Evolutionary conservation across 345 rosid species (phyloP), one percentile per base, ranked within the genome.

Genomic region (Hypericum perforatum): DNA sequence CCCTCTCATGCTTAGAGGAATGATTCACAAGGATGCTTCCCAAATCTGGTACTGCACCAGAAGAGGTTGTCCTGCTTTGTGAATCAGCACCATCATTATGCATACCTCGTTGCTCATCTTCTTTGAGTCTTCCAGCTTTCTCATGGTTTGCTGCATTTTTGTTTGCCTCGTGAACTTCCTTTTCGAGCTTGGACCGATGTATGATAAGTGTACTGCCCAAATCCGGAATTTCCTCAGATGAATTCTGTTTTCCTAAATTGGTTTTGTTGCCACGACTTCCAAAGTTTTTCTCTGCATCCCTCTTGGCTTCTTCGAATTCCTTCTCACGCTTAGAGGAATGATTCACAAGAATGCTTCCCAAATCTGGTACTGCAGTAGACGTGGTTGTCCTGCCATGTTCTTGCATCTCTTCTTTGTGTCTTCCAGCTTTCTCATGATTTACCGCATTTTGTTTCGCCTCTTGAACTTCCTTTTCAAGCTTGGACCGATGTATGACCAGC

Each of bases 21-120:
- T 76, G 88, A 74, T 82, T 86, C 57, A 84, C 76, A 56, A 76
- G 77, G 57, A 80, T 64, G 58, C 78, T 82, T 65, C 76, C 95
- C 60, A 82, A 57, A 48, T 71, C 72, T 43, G 84, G 73, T 71
- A 67, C 22, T 36, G 59, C 37, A 48, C 70, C 67, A 11, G n/a
- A n/a, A n/a, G n/a, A n/a, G n/a, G n/a, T n/a, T n/a, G n/a, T n/a
- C n/a, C n/a, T n/a, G n/a, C n/a, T n/a, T n/a, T n/a, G n/a, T n/a
- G n/a, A n/a, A n/a, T n/a, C n/a, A n/a, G n/a, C n/a, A n/a, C n/a
- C n/a, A n/a, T n/a, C n/a, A n/a, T n/a, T n/a, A n/a, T n/a, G n/a
- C n/a, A n/a, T n/a, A n/a, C n/a, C n/a, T n/a, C n/a, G n/a, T n/a
- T n/a, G n/a, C n/a, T n/a, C n/a, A n/a, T n/a, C n/a, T n/a, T n/a